A percentile compares a stretch with the other conserved stretches of the same genome.
These are phyloP conservation scores for Penicillium turbatum DNA, from an alignment of 495 filamentous ascomycete genomes.

Conservation along the genomic window DNA sequence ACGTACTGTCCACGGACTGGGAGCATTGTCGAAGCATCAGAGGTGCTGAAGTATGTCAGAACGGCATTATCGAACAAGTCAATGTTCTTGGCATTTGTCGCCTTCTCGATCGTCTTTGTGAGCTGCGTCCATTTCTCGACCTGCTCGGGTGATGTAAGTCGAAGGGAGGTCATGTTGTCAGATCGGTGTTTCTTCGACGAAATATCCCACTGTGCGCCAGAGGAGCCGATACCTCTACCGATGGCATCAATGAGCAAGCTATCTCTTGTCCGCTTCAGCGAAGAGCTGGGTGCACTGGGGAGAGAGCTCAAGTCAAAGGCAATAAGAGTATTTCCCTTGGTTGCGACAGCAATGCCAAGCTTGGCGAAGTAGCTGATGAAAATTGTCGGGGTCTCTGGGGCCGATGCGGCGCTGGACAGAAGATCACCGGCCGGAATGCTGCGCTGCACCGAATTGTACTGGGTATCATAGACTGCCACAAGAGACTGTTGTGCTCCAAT, in stretches of 20 bases:
- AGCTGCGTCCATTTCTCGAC: conserved; percentile 36
- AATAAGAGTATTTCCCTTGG: conserved; percentile 52
- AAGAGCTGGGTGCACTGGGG: conserved; percentile 36
- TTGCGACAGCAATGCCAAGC: conserved; percentile 57
- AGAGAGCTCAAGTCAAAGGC: conserved; percentile 62
- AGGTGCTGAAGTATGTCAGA: conserved; percentile 29
- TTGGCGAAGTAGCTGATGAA: conserved; percentile 61
- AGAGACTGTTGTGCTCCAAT: conserved; percentile 45
- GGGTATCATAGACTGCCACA: conserved; percentile 59
- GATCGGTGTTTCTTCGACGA: conserved; percentile 35
- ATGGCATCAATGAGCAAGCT: conserved; percentile 69
- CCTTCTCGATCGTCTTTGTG: conserved; percentile 26
- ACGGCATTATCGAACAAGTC: conserved; percentile 39
- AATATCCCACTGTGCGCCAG: conserved; percentile 32
- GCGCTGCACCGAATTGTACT: conserved; percentile 59
- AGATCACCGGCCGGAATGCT: conserved; percentile 48
- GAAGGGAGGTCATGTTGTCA: conserved; percentile 28
- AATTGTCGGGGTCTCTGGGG: conserved; percentile 18
- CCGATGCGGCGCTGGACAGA: conserved; percentile 21
- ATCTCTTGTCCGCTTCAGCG: conserved; percentile 57
- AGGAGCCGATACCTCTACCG: conserved; percentile 49
- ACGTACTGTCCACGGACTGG: conserved; percentile 28
- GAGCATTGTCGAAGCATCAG: conserved; percentile 20
- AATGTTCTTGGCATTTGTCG: conserved; percentile 24
- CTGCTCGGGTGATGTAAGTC: conserved; percentile 33